phyloP scores from a whole-genome alignment of 1,139 yeast genomes.

The Hanseniaspora uvarum region DNA sequence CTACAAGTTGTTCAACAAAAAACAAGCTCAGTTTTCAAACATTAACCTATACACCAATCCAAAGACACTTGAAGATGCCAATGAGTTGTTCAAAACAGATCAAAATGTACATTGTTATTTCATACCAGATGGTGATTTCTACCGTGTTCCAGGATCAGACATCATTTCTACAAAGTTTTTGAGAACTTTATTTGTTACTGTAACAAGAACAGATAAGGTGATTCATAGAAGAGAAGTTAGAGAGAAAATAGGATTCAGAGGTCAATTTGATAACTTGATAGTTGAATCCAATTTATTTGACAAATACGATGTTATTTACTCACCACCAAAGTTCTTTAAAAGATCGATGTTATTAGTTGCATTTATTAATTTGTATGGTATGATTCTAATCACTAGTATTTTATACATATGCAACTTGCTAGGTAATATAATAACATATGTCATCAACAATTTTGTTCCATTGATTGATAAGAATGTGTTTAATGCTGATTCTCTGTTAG shows the following conservation, averaged over 20 bases:
- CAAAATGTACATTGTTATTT: conserved; percentile 42
- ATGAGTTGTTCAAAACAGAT: conserved; percentile 36
- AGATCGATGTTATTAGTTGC: conserved; percentile 50
- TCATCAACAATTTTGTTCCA: not conserved
- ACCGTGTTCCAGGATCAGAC: conserved; percentile 81
- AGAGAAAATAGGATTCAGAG: conserved; percentile 31
- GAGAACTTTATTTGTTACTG: conserved; percentile 64
- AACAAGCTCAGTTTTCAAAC: conserved; percentile 31
- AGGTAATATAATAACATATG: conserved; percentile 35
- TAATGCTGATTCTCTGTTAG: not conserved
- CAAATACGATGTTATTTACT: conserved; percentile 65
- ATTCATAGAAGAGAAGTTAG: conserved; percentile 39
- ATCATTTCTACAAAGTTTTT: conserved; percentile 56
- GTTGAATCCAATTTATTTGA: conserved; percentile 42
- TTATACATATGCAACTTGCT: conserved; percentile 33
- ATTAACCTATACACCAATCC: conserved; percentile 55
- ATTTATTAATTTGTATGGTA: conserved; percentile 63
- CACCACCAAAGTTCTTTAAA: conserved; percentile 65
- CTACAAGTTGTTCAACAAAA: conserved; percentile 35
- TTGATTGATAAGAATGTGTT: not conserved
- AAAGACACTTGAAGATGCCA: conserved; percentile 42
- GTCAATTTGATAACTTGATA: conserved; percentile 47
- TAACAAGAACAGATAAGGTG: conserved; percentile 66
- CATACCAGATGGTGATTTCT: conserved; percentile 67
- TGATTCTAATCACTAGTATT: conserved; percentile 38